Conservation (phyloP, 139 green algal species). For the Chlamydomonas sphaeroides region DNA sequence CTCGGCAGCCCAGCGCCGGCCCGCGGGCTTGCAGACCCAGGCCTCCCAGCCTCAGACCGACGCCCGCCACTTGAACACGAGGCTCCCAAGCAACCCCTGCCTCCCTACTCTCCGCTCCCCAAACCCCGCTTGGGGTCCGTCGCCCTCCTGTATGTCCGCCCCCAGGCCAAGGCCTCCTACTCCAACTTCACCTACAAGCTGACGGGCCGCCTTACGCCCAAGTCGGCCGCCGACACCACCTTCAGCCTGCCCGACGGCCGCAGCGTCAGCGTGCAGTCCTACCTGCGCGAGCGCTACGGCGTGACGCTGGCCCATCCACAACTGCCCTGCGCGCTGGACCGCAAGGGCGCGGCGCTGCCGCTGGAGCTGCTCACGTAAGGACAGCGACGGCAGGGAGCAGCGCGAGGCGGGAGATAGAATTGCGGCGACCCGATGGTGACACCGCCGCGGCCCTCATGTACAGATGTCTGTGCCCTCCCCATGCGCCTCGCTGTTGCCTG, state of each 20-base stretch:
- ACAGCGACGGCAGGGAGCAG: no score
- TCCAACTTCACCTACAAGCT: not conserved
- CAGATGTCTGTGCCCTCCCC: no score
- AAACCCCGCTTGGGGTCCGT: no score
- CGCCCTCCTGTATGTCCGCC: not conserved
- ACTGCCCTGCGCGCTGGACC: conserved; percentile 5
- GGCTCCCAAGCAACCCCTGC: not conserved
- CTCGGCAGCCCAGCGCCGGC: no score
- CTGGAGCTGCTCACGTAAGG: conserved; percentile 10
- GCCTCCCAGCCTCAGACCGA: no score
- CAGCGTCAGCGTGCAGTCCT: not conserved
- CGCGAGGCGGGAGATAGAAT: no score
- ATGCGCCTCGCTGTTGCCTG: no score
- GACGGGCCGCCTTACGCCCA: not conserved
- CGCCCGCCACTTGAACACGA: not conserved
- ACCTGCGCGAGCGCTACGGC: conserved; percentile 6
- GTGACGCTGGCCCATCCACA: not conserved
- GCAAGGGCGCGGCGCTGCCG: not conserved
- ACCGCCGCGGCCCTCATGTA: no score
- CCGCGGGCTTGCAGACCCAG: no score
- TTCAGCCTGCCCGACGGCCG: not conserved
- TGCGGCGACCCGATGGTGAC: no score
- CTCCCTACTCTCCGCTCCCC: not conserved
- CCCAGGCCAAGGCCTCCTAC: not conserved
- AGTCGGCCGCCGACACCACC: not conserved